Conservation (phyloP, 139 green algal species). For the Protoeuglena noctilucae region DNA sequence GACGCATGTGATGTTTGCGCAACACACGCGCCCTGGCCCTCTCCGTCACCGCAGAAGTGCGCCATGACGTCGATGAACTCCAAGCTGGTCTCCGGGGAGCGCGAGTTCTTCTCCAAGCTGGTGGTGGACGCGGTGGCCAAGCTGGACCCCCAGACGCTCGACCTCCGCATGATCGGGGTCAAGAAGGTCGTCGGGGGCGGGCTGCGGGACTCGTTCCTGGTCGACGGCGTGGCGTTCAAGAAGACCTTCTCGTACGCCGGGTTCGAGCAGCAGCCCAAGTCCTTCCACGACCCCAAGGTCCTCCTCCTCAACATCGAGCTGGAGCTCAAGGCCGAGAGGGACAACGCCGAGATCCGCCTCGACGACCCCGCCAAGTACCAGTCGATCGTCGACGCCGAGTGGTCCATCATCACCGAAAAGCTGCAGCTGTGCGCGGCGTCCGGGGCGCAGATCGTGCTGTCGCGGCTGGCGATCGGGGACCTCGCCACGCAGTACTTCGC, state of each 20-base stretch:
- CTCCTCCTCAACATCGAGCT: constrained; percentile 96
- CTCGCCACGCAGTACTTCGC: constrained; percentile 97
- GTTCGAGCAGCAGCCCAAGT: constrained; percentile 99
- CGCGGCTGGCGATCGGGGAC: constrained; percentile 73
- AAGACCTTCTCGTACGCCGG: constrained; percentile 98
- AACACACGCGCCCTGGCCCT: too few species aligned
- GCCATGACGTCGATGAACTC: constrained; percentile 85
- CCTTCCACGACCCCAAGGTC: constrained; percentile 77
- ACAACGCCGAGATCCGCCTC: constrained; percentile 89
- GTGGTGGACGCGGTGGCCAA: constrained; percentile 80
- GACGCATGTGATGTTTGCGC: too few species aligned
- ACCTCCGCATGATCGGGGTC: constrained; percentile 81
- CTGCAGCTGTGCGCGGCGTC: constrained; percentile 64
- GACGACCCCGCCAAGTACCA: constrained; percentile 90
- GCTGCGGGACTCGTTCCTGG: constrained; percentile 89
- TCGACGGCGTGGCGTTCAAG: constrained; percentile 97
- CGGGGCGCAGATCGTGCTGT: constrained; percentile 87
- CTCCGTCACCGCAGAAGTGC: too few species aligned
- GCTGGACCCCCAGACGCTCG: constrained; percentile 62
- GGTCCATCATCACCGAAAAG: constrained; percentile 99
- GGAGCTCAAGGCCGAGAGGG: constrained; percentile 94
- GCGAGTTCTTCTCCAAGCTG: constrained; percentile 95
- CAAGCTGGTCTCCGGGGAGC: constrained; percentile 90
- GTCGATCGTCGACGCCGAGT: constrained; percentile 93
- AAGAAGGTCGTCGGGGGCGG: constrained; percentile 79